Evolutionary conservation across 176 grass and related monocot species (phyloP), one percentile per base, ranked within the genome.

Genomic region (Hordeum vulgare): DNA sequence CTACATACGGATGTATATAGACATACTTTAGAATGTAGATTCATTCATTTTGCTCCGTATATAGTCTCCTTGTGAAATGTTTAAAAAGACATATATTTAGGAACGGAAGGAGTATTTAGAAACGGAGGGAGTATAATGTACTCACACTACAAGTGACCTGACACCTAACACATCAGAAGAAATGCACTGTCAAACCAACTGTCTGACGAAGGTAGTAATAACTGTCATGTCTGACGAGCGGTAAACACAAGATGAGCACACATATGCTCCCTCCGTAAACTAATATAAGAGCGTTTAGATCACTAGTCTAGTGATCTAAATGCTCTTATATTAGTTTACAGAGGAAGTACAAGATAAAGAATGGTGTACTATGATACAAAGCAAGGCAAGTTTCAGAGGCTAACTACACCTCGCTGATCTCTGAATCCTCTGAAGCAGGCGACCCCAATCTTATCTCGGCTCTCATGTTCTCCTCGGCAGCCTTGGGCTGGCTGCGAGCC

Each of bases 371-470:
- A 2, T 14, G 28, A 4, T 62, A 70, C 67, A 41, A 29, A n/a
- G 11, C 36, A 29, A 3, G 6, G 27, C 42, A 8, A 73, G 14
- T 33, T 42, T 63, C 41, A 72, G 4, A 45, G 41, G 13, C 21
- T 27, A 57, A 15, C 36, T 77, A 86, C 73, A 41, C 57, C 15
- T 66, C 74, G 34, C 17, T 66, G 73, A 17, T 82, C 42, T 18
- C 79, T 40, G 74, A 83, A 78, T 74, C 66, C 17, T 74, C 79
- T 71, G 79, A 86, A 63, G 59, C 59, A 12, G 59, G 9, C 23
- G 74, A 83, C 28, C 17, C 36, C 42, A 71, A 10, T 44, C 33
- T 77, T 41, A 5, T 83, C 17, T 82, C 79, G 57, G 25, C 21
- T 27, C 29, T 54, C 23, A 4, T 18, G 36, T 20, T 23, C 35